phyloP scores from a whole-genome alignment of 2,329 filamentous ascomycete genomes.

The Cryphonectria naterciae region DNA sequence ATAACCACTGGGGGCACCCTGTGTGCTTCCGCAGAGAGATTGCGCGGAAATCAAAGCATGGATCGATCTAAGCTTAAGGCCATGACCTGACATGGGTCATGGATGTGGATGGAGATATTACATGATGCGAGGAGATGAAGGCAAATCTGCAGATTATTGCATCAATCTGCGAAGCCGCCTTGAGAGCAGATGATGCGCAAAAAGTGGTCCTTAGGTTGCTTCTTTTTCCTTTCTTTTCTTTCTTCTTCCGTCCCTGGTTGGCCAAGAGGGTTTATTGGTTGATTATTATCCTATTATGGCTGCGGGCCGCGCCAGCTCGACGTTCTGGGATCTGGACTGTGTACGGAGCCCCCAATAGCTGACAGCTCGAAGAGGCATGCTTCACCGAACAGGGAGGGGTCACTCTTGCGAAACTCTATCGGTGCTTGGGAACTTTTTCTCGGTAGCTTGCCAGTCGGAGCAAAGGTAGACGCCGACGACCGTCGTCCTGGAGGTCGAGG shows the following conservation, averaged over 20 bases:
- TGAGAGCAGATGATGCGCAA: slow-evolving; percentile 3
- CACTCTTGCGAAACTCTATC: not conserved
- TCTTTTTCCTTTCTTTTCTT: not conserved
- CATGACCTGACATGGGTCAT: slow-evolving; percentile 14
- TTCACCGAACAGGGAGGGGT: not conserved
- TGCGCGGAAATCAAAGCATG: slow-evolving; percentile 18
- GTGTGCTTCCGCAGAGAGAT: slow-evolving; percentile 15
- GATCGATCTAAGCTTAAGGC: slow-evolving; percentile 17
- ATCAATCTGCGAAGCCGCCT: slow-evolving; percentile 11
- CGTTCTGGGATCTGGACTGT: not conserved
- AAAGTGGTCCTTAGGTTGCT: not conserved
- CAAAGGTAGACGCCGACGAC: not conserved
- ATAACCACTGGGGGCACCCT: slow-evolving; percentile 10
- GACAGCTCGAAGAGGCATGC: slow-evolving; percentile 8
- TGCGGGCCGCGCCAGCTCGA: slow-evolving; percentile 1
- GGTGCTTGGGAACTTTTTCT: slow-evolving; percentile 4
- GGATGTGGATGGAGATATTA: slow-evolving; percentile 1
- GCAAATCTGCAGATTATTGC: slow-evolving; percentile 24
- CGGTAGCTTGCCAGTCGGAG: slow-evolving; percentile 8
- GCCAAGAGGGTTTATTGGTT: not conserved
- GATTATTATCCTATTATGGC: not conserved
- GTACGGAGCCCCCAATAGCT: not conserved
- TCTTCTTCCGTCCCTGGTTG: not conserved
- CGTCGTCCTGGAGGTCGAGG: not conserved
- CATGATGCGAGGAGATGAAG: slow-evolving; percentile 17